Base-by-base conservation (phyloP, 192 early-diverging fungal genomes). In the Coemansia aciculifera region DNA sequence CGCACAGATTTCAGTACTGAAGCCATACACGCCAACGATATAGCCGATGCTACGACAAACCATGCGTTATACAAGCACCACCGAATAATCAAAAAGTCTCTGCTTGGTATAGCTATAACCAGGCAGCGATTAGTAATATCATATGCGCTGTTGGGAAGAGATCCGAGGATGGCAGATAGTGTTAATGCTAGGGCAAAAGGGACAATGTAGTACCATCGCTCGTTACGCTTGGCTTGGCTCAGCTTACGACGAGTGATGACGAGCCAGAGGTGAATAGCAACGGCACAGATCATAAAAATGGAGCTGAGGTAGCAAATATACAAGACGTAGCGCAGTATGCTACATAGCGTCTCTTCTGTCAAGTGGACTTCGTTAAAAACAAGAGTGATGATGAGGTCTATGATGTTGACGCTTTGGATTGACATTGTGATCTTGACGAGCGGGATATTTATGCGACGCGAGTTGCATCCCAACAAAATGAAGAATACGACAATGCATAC, bases 201-300 rank as follows among this genome's bases (percentile, higher is more conserved):
- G 23, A 83, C 46, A 21, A 83, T 75, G 15, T 71, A 83, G 64
- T 83, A 83, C 80, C 80, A 83, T n/a, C 80, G 75, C 49, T 83
- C 80, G 39, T 70, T 74, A 39, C 65, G 75, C 24, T 56, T 75
- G 10, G 81, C 68, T 31, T 77, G 63, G 4, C 39, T 48, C 3
- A 83, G 69, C 42, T 73, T 72, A 29, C 81, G 72, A n/a, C 67
- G 36, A 1, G 81, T 78, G 29, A 83, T 83, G 12, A 83, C 81
- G 27, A 83, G 48, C 81, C 81, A 83, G 4, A 83, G 52, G 23
- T 83, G 76, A 12, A 83, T 48, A 0, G 81, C 78, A 11, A 78
- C 66, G 3, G 81, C 72, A 19, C 72, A 75, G 46, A 66, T 72
- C 76, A 83, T 72, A 11, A 83, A 83, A 48, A 83, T 83, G 9